phyloP scores from a whole-genome alignment of 129 eudicot species.

The Arctium minus region DNA sequence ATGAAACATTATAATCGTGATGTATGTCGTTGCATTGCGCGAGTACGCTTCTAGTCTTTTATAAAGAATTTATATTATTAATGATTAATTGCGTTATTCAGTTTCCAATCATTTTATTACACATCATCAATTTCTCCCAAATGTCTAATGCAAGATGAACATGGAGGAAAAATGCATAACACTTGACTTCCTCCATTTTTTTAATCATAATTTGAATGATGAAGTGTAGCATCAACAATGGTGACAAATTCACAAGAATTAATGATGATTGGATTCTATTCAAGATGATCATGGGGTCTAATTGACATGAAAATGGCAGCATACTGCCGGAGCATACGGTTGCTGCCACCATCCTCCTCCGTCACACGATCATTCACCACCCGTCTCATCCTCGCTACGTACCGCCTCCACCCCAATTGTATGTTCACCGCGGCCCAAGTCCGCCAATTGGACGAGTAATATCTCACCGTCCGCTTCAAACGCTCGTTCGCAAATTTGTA shows the following conservation, averaged over 20 bases:
- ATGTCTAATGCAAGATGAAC: not conserved
- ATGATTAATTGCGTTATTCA: not conserved
- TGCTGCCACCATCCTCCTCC: conserved; percentile 37
- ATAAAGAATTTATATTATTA: too few relatives aligned
- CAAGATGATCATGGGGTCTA: conserved; percentile 81
- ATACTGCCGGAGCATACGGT: conserved; percentile 49
- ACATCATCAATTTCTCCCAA: not conserved
- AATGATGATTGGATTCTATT: conserved; percentile 13
- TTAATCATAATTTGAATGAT: not conserved
- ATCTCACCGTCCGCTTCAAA: conserved; percentile 67
- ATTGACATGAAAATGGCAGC: conserved; percentile 72
- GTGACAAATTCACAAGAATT: not conserved
- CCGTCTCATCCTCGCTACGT: conserved; percentile 52
- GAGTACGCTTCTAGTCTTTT: too few relatives aligned
- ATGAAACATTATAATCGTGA: too few relatives aligned
- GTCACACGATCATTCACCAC: conserved; percentile 21
- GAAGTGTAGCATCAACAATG: not conserved
- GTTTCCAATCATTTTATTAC: not conserved
- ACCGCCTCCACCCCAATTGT: conserved; percentile 87
- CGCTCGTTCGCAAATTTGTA: conserved; percentile 88
- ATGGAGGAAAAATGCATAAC: not conserved
- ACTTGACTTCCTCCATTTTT: not conserved
- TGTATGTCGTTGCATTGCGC: too few relatives aligned
- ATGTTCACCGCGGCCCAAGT: conserved; percentile 98
- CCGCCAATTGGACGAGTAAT: conserved; percentile 87